Evolutionary conservation across 2,329 filamentous ascomycete genomes (phyloP).

Genomic region (Trichophyton schoenleinii): DNA sequence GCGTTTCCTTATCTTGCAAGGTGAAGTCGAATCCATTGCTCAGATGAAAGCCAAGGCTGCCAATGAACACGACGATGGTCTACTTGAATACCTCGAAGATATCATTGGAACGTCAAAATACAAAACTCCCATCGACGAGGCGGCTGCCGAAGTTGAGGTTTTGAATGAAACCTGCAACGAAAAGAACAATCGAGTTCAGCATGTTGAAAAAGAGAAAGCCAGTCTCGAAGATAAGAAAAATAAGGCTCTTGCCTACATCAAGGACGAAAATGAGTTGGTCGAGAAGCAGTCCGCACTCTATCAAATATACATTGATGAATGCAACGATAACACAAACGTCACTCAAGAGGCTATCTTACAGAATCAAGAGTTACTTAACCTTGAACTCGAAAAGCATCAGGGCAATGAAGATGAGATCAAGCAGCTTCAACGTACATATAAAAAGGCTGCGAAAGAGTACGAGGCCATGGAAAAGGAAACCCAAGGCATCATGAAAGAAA

Average conservation of each 20-base stretch:
- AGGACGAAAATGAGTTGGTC: constrained; percentile 83
- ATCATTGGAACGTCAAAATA: constrained; percentile 99
- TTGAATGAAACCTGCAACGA: constrained; percentile 91
- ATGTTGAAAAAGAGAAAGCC: constrained; percentile 95
- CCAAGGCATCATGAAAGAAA: constrained; percentile 68
- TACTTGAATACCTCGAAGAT: constrained; percentile 93
- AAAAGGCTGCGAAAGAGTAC: constrained; percentile 68
- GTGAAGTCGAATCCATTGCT: constrained; percentile 95
- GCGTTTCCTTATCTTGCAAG: constrained; percentile 91
- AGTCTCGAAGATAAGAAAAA: constrained; percentile 92
- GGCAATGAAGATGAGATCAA: constrained; percentile 86
- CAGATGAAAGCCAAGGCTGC: constrained; percentile 98
- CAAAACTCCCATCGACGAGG: constrained; percentile 91
- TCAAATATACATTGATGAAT: constrained; percentile 80
- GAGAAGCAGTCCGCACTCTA: constrained; percentile 85
- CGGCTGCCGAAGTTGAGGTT: constrained; percentile 75
- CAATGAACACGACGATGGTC: constrained; percentile 89
- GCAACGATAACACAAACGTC: constrained; percentile 74
- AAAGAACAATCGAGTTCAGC: constrained; percentile 88
- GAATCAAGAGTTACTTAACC: constrained; percentile 73
- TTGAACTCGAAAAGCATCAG: constrained; percentile 81
- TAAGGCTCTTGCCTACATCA: constrained; percentile 75
- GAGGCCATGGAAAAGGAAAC: constrained; percentile 71
- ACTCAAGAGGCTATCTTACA: constrained; percentile 84
- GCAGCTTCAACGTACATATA: constrained; percentile 71